Base-by-base conservation (phyloP, 2,329 filamentous ascomycete species). In the Ophiocordyceps polyrhachis-furcata region DNA sequence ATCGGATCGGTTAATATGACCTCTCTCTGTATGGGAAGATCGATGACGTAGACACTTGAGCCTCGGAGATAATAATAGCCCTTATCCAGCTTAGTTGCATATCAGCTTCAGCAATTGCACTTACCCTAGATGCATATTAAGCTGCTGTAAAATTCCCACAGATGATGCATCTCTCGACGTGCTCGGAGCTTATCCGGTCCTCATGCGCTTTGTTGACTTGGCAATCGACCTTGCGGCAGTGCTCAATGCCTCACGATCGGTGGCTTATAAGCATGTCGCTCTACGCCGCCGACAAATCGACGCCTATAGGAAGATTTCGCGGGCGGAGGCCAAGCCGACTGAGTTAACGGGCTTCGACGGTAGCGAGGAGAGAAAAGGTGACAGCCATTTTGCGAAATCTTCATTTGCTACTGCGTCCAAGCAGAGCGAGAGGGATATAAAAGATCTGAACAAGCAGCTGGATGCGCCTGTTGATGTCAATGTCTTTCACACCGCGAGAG, bases 141-240 rank as follows among this genome's bases (percentile, higher is more conserved):
- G 35, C 35, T 38, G 11, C 35, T 11, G 17, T 20, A 5, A 38
- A 38, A 38, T 20, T 38, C 35, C 35, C n/a, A 1, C 9, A 5
- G 13, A 32, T 53, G 45, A 59, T 56, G 56, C 44, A 46, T n/a
- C 51, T 31, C 45, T 44, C 48, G 50, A 20, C 19, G 50, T 46
- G 47, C 46, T 44, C 35, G 28, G 49, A 53, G 55, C 50, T 49
- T 47, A 41, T n/a, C 42, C 47, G 55, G 50, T 53, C 49, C 53
- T 48, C 52, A 78, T 78, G 74, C 65, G 73, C 60, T 66, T 76
- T 70, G 74, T 72, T 64, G 79, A 74, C 64, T 75, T 70, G 56
- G 64, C 69, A 49, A 67, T 87, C 57, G 83, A 88, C 64, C 66
- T 82, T 53, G 76, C 79, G 52, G 74, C 79, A 48, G 68, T 88